Evolutionary conservation across 2,329 filamentous ascomycete species (phyloP).

Genomic region (Chaetomiaceae sp.): DNA sequence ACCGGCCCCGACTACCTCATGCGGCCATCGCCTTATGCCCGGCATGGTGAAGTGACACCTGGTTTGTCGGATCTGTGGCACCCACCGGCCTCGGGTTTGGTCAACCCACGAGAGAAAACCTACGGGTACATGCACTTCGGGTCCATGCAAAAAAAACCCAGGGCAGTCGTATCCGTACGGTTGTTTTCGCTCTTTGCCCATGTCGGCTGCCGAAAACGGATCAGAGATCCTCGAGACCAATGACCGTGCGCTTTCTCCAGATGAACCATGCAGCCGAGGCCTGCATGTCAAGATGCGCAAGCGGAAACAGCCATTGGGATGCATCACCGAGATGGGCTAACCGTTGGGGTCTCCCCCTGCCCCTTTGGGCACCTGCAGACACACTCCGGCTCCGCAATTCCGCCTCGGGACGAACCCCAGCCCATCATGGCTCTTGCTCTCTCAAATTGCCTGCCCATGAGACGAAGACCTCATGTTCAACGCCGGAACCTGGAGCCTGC

Average conservation of each 20-base stretch:
- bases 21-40: not conserved
- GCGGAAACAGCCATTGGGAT: slow-evolving; percentile 23
- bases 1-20: not conserved
- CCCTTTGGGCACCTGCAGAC: slow-evolving; percentile 14
- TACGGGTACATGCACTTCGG: not conserved
- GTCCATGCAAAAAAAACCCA: not conserved
- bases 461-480: not conserved
- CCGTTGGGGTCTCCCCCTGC: slow-evolving; percentile 13
- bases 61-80: too few relatives aligned
- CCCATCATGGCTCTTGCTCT: not conserved
- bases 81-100: not conserved
- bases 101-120: too few relatives aligned
- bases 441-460: too few relatives aligned
- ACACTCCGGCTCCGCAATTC: slow-evolving; percentile 16
- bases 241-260: slow-evolving; percentile 12
- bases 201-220: slow-evolving; percentile 11
- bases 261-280: slow-evolving; percentile 16
- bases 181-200: not conserved
- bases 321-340: slow-evolving; percentile 20
- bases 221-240: slow-evolving; percentile 9
- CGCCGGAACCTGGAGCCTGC: slow-evolving; percentile 4
- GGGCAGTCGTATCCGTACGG: not conserved
- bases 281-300: slow-evolving; percentile 21
- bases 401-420: not conserved
- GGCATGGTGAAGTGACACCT: too few relatives aligned